These are phyloP conservation scores for Ensete ventricosum DNA, from an alignment of 176 grass and related monocot species.

Conservation along the genomic window DNA sequence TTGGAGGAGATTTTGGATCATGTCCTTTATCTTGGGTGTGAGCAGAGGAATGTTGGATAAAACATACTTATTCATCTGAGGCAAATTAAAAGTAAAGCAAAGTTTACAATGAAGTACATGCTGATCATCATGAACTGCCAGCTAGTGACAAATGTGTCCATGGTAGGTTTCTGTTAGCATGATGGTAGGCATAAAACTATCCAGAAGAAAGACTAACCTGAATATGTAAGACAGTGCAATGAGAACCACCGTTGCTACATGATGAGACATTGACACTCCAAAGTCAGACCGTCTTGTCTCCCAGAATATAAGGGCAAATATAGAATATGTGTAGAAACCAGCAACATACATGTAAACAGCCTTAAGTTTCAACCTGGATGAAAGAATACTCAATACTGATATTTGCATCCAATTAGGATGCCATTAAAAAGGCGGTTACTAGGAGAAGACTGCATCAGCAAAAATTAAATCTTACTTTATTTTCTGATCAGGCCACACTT, in stretches of 20 bases:
- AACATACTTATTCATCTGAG: not conserved
- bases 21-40: too few species aligned
- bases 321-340: slow-evolving; percentile 21
- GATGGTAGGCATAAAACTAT: not conserved
- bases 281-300: slow-evolving; percentile 18
- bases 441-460: not conserved
- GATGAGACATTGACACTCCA: slow-evolving; percentile 20
- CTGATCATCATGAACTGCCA: not conserved
- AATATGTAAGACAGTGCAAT: slow-evolving; percentile 16
- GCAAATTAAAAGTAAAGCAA: not conserved
- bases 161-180: not conserved
- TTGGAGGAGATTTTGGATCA: too few species aligned
- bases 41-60: not conserved
- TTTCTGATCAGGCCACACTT: slow-evolving; percentile 23
- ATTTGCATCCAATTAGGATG: not conserved
- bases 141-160: not conserved
- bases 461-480: slow-evolving; percentile 12
- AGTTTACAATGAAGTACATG: not conserved
- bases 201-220: slow-evolving; percentile 1
- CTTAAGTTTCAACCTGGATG: slow-evolving; percentile 17
- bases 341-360: slow-evolving; percentile 23
- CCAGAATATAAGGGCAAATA: slow-evolving; percentile 21
- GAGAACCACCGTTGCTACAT: slow-evolving; percentile 7
- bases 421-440: not conserved
- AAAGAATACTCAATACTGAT: not conserved